These are phyloP conservation scores for Flueggea neowawraea DNA, from an alignment of 441 rosid genomes.

Conservation along the genomic window DNA sequence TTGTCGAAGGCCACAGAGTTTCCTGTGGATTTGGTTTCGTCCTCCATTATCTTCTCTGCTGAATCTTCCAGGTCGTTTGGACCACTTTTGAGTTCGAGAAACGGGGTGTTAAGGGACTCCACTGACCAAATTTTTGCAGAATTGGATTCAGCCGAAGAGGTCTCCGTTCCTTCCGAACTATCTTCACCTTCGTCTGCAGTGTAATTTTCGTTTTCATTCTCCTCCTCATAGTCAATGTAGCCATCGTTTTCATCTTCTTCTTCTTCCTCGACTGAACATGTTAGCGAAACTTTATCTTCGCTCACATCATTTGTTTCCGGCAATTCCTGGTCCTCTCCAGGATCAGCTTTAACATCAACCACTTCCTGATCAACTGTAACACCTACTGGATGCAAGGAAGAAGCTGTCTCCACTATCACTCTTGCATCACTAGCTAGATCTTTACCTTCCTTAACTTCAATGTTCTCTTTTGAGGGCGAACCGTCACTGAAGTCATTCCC, in stretches of 20 bases:
- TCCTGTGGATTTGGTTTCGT: background rate
- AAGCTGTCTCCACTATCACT: background rate
- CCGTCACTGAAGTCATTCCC: background rate
- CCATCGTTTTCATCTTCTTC: background rate
- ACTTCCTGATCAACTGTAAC: background rate
- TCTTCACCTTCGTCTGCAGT: slow-evolving; percentile 15
- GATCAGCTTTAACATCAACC: background rate
- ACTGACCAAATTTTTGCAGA: slow-evolving; percentile 36
- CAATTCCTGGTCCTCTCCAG: background rate
- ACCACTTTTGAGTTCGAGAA: slow-evolving; percentile 17
- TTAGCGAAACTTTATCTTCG: background rate
- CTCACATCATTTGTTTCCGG: background rate
- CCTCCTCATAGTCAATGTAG: slow-evolving; percentile 3
- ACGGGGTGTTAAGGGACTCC: slow-evolving; percentile 22
- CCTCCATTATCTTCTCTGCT: slow-evolving; percentile 11
- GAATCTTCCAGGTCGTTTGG: slow-evolving; percentile 7
- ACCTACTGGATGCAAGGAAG: background rate
- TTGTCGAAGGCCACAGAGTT: slow-evolving; percentile 3
- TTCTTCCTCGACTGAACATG: background rate
- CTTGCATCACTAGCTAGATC: background rate
- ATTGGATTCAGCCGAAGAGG: slow-evolving; percentile 31
- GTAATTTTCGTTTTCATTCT: slow-evolving; percentile 7
- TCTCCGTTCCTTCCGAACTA: slow-evolving; percentile 24
- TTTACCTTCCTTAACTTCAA: background rate
- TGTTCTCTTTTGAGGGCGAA: slow-evolving; percentile 1